Evolutionary conservation across 495 filamentous ascomycete species (phyloP).

Genomic region (Hypoxylon fuscum): DNA sequence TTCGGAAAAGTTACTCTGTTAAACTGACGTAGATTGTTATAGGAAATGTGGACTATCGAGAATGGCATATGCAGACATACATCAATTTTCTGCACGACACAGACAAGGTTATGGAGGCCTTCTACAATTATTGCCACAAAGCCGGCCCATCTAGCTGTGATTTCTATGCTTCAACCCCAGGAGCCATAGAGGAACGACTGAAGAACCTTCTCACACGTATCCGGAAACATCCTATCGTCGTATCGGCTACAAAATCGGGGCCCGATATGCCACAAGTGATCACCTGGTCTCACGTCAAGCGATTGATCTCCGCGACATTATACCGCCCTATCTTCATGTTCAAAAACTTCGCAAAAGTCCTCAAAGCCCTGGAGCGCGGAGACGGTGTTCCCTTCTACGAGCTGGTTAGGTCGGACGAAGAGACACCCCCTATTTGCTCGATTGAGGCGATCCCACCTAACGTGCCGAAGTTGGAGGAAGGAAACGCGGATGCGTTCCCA

Average conservation of each 20-base stretch:
- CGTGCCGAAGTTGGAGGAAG: conserved; percentile 49
- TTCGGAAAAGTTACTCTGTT: conserved; percentile 11
- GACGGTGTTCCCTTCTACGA: conserved; percentile 63
- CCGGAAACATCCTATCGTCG: conserved; percentile 59
- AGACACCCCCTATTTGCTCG: conserved; percentile 52
- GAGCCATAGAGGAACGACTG: conserved; percentile 52
- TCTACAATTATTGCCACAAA: conserved; percentile 62
- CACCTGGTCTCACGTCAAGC: conserved; percentile 53
- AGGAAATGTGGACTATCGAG: conserved; percentile 58
- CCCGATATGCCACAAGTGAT: conserved; percentile 51
- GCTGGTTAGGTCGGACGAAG: conserved; percentile 49
- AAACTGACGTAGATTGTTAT: conserved; percentile 1
- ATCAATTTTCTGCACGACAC: conserved; percentile 62
- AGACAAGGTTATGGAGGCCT: conserved; percentile 60
- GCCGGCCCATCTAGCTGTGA: conserved; percentile 59
- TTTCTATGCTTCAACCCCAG: conserved; percentile 55
- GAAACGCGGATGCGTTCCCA: conserved; percentile 56
- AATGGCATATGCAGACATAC: conserved; percentile 57
- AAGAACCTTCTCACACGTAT: conserved; percentile 52
- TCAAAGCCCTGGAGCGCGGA: conserved; percentile 63
- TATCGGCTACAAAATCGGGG: conserved; percentile 42
- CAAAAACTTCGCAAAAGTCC: conserved; percentile 60
- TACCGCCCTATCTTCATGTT: conserved; percentile 71
- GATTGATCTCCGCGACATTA: conserved; percentile 56
- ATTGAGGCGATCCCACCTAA: conserved; percentile 41